Evolutionary conservation across 306 rosid genomes (phyloP).

Genomic region (Alnus glutinosa): DNA sequence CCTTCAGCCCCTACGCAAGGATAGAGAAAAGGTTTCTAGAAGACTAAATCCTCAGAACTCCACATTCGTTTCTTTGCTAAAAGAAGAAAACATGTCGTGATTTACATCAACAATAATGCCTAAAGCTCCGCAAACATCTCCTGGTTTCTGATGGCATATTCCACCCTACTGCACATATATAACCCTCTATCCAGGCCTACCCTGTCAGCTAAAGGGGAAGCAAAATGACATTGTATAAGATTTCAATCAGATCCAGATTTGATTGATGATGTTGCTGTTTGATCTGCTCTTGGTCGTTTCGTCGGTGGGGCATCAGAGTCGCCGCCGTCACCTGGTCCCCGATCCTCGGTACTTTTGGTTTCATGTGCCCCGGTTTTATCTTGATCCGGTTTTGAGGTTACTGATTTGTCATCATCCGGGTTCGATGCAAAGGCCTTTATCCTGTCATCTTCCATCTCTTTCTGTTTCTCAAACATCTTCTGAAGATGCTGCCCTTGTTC

Average conservation of each 20-base stretch:
- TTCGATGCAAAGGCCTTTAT: slow-evolving; percentile 42
- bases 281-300: slow-evolving; percentile 60
- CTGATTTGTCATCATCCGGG: slow-evolving; percentile 33
- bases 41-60: slow-evolving; percentile 12
- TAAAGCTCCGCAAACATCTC: background rate
- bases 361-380: slow-evolving; percentile 21
- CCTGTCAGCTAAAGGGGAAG: slow-evolving; percentile 16
- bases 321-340: slow-evolving; percentile 17
- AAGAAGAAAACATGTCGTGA: slow-evolving; percentile 23
- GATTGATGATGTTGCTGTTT: background rate
- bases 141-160: background rate
- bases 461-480: slow-evolving; percentile 83
- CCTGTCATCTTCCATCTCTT: slow-evolving; percentile 54
- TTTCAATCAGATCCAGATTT: background rate
- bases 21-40: slow-evolving; percentile 9
- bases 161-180: background rate
- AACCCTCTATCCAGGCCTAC: slow-evolving; percentile 10
- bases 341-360: slow-evolving; percentile 30
- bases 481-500: slow-evolving; percentile 78
- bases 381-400: background rate
- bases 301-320: slow-evolving; percentile 38
- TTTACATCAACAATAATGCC: slow-evolving; percentile 20
- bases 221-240: slow-evolving; percentile 11
- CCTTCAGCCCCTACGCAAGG: slow-evolving; percentile 22
- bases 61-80: slow-evolving; percentile 17